phyloP scores from a whole-genome alignment of 2,329 filamentous ascomycete species.

The Dothidotthia symphoricarpi region DNA sequence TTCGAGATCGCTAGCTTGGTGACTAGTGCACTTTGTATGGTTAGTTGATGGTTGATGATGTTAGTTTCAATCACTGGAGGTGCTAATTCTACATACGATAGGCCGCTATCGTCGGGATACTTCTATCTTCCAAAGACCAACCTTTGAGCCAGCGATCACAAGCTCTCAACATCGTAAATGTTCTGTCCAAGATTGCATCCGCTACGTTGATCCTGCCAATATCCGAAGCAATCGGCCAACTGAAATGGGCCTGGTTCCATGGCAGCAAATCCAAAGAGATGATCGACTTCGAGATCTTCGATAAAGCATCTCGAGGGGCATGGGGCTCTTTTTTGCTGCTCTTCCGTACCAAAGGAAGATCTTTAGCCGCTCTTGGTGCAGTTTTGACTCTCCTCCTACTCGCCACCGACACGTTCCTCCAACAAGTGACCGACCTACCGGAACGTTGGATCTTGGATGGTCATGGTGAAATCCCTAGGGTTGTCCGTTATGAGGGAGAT shows the following conservation, averaged over 20 bases:
- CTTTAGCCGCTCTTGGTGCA: constrained; percentile 21
- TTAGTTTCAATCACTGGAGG: background rate
- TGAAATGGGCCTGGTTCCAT: constrained; percentile 36
- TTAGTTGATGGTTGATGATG: background rate
- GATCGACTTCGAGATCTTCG: constrained; percentile 34
- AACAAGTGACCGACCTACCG: constrained; percentile 25
- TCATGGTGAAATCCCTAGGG: background rate
- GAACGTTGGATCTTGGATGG: constrained; percentile 5
- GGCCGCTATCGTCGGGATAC: constrained; percentile 33
- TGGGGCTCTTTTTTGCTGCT: constrained; percentile 23
- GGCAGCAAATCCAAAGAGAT: constrained; percentile 16
- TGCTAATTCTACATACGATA: too few relatives aligned
- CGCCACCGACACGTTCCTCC: constrained; percentile 33
- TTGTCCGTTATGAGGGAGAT: constrained; percentile 2
- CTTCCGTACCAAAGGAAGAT: constrained; percentile 18
- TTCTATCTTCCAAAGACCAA: constrained; percentile 28
- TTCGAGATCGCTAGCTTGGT: constrained; percentile 31
- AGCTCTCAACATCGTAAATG: constrained; percentile 18
- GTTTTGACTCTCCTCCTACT: constrained; percentile 20
- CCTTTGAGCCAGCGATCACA: constrained; percentile 35
- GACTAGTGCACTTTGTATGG: constrained; percentile 36
- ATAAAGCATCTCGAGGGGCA: constrained; percentile 27
- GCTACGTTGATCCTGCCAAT: constrained; percentile 26
- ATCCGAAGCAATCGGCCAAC: constrained; percentile 31
- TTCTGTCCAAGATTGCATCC: constrained; percentile 27